phyloP scores from a whole-genome alignment of 2,329 filamentous ascomycete species.

The Passalora sequoiae region DNA sequence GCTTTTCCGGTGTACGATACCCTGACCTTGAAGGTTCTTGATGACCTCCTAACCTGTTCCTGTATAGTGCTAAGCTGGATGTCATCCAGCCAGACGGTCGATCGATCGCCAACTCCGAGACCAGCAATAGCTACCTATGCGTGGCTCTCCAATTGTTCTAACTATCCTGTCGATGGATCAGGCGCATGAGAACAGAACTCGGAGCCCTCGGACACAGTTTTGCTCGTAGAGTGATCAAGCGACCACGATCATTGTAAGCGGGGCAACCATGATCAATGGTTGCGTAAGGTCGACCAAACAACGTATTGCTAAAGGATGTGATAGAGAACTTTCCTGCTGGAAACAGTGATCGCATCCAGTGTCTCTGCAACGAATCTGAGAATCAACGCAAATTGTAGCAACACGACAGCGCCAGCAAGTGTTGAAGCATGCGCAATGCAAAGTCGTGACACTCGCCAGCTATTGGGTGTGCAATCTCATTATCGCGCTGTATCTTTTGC shows the following conservation, averaged over 20 bases:
- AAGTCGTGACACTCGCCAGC: slow-evolving; percentile 13
- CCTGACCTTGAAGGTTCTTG: not conserved
- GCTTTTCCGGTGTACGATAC: not conserved
- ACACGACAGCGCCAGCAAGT: slow-evolving; percentile 11
- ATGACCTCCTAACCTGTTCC: not conserved
- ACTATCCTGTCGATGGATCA: too few species aligned
- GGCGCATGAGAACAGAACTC: not conserved
- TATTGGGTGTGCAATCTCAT: slow-evolving; percentile 12
- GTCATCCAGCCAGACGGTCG: not conserved
- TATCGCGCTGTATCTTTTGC: not conserved
- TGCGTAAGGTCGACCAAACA: not conserved
- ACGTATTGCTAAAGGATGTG: not conserved
- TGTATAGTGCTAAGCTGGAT: not conserved
- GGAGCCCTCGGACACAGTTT: not conserved
- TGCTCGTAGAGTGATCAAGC: too few species aligned
- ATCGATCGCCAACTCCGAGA: too few species aligned
- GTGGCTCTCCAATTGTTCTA: too few species aligned
- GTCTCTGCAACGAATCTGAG: slow-evolving; percentile 9
- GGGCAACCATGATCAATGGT: not conserved
- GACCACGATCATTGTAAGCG: not conserved
- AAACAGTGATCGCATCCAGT: slow-evolving; percentile 11
- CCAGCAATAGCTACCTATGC: too few species aligned
- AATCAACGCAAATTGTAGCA: slow-evolving; percentile 13
- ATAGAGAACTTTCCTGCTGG: slow-evolving; percentile 14
- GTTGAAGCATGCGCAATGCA: slow-evolving; percentile 9